These are phyloP conservation scores for Ascosphaera acerosa DNA, from an alignment of 2,329 filamentous ascomycete species.

Conservation along the genomic window DNA sequence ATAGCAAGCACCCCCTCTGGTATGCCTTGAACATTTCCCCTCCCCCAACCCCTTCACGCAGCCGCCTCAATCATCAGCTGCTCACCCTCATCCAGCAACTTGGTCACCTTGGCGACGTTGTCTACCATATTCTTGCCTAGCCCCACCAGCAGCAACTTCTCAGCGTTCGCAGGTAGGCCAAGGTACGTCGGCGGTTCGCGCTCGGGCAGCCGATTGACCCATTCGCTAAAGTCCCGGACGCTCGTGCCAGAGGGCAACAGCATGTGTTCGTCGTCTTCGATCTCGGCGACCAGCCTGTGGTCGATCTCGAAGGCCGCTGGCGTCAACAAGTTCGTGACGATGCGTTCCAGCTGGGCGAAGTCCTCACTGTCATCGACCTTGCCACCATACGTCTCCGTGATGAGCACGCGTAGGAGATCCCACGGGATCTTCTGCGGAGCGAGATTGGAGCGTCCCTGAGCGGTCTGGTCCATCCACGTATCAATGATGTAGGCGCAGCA, in stretches of 20 bases:
- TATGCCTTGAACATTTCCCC: no score
- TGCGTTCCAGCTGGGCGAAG: slow-evolving; percentile 42
- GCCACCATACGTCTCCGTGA: slow-evolving; percentile 88
- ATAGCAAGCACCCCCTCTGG: no score
- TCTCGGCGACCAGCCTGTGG: slow-evolving; percentile 58
- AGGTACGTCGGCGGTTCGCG: slow-evolving; percentile 89
- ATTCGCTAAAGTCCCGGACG: slow-evolving; percentile 63
- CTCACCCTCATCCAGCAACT: slow-evolving; percentile 81
- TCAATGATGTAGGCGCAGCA: slow-evolving; percentile 92
- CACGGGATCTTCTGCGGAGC: slow-evolving; percentile 85
- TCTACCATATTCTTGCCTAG: slow-evolving; percentile 64
- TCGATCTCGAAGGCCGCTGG: slow-evolving; percentile 78
- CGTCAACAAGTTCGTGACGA: slow-evolving; percentile 59
- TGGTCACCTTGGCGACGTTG: slow-evolving; percentile 63
- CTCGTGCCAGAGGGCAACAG: slow-evolving; percentile 56
- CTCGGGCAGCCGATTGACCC: slow-evolving; percentile 83
- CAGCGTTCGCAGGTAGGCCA: slow-evolving; percentile 79
- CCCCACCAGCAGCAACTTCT: slow-evolving; percentile 79
- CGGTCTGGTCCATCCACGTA: slow-evolving; percentile 66
- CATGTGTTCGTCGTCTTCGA: slow-evolving; percentile 34
- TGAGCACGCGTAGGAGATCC: slow-evolving; percentile 77
- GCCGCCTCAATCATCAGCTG: slow-evolving; percentile 48
- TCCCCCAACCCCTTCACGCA: no score
- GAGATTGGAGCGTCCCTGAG: slow-evolving; percentile 71
- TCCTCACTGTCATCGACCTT: slow-evolving; percentile 88